Conservation (phyloP, 2,329 filamentous ascomycete species). For the Botryotinia calthae region DNA sequence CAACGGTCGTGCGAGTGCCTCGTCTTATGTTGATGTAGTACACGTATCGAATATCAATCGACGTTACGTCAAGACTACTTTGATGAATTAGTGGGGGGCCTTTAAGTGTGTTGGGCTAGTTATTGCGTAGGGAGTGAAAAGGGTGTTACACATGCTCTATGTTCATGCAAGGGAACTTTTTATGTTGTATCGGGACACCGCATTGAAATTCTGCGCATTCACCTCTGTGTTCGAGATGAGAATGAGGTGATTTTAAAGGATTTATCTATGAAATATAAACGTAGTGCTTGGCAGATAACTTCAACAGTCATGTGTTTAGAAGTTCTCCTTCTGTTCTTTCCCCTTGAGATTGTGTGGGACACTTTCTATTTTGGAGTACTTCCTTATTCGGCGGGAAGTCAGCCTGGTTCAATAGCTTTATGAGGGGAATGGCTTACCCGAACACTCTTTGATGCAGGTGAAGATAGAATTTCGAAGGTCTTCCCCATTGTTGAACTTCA, state of each 20-base stretch:
- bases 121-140: neutral
- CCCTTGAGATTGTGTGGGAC: neutral
- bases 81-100: neutral
- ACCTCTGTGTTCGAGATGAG: neutral
- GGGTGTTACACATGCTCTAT: neutral
- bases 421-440: too few species aligned
- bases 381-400: too few species aligned
- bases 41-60: neutral
- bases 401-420: too few species aligned
- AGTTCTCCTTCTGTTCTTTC: fast-evolving
- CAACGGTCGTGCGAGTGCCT: neutral
- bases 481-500: neutral
- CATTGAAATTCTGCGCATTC: neutral
- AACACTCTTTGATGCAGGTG: neutral
- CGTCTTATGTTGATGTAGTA: neutral
- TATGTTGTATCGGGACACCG: neutral
- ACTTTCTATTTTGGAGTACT: too few species aligned
- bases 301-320: neutral
- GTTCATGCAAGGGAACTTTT: neutral
- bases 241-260: neutral
- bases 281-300: neutral
- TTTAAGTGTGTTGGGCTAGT: neutral
- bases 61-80: neutral
- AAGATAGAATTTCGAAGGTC: neutral
- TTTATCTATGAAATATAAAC: neutral